These are phyloP conservation scores for Actinidia polygama DNA, from an alignment of 179 eudicot genomes.

Conservation along the genomic window DNA sequence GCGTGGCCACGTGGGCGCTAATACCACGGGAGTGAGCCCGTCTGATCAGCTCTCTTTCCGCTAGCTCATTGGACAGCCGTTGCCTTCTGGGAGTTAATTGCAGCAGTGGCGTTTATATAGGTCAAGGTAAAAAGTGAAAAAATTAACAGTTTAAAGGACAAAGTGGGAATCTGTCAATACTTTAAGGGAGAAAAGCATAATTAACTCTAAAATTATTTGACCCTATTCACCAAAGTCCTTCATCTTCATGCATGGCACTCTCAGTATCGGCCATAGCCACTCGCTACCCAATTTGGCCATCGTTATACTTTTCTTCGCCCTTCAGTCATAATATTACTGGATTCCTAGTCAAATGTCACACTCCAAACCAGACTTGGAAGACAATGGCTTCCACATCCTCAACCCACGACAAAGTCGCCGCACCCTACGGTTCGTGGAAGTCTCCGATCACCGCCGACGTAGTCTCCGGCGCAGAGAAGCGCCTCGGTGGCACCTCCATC, in stretches of 20 bases:
- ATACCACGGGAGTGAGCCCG: too few species aligned
- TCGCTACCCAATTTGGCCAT: neutral
- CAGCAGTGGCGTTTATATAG: too few species aligned
- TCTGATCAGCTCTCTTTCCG: too few species aligned
- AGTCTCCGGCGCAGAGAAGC: slow-evolving; percentile 51
- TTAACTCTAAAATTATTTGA: too few species aligned
- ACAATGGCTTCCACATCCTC: slow-evolving; percentile 22
- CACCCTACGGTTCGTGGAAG: slow-evolving; percentile 56
- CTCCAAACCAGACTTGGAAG: neutral
- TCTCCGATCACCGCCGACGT: slow-evolving; percentile 61
- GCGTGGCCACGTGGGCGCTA: too few species aligned
- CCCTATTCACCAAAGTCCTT: too few species aligned
- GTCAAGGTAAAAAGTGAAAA: too few species aligned
- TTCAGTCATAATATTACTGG: neutral
- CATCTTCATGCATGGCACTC: slow-evolving; percentile 9
- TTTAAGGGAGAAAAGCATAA: too few species aligned
- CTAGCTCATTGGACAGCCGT: too few species aligned
- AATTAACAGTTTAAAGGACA: too few species aligned
- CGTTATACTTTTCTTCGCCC: neutral
- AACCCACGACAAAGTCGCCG: slow-evolving; percentile 22
- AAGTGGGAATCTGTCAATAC: too few species aligned
- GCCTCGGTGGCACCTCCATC: slow-evolving; percentile 51
- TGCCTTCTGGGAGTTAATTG: too few species aligned
- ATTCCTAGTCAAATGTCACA: neutral
- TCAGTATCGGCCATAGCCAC: neutral